phyloP scores from a whole-genome alignment of 2,329 filamentous ascomycete genomes.

The Helicocarpus griseus region DNA sequence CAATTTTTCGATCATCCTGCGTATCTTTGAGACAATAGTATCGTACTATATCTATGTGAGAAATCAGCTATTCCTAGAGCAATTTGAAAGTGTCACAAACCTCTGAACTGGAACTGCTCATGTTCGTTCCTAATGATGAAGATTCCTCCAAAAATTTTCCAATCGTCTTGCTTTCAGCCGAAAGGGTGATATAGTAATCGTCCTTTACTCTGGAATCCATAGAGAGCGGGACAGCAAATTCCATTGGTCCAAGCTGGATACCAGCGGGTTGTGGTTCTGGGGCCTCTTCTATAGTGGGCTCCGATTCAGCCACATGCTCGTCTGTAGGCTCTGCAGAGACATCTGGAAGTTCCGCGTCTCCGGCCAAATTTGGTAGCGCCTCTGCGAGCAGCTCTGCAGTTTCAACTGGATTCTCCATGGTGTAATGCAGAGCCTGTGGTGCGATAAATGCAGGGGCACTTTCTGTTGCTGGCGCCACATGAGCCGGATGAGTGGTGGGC shows the following conservation, averaged over 20 bases:
- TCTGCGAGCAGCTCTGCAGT: constrained; percentile 5
- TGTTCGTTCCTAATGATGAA: neutral
- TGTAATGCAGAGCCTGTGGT: constrained; percentile 19
- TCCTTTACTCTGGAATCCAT: constrained; percentile 37
- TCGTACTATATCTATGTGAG: constrained; percentile 19
- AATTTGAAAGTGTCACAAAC: neutral
- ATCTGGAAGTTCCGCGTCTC: constrained; percentile 1
- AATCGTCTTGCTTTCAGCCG: constrained; percentile 21
- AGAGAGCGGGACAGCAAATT: constrained; percentile 33
- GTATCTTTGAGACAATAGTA: constrained; percentile 22
- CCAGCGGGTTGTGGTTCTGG: constrained; percentile 18
- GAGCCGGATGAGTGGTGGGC: constrained; percentile 13
- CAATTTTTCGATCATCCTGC: constrained; percentile 26
- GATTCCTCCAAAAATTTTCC: constrained; percentile 18
- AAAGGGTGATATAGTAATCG: constrained; percentile 29
- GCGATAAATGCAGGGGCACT: constrained; percentile 19
- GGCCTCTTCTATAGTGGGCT: constrained; percentile 14
- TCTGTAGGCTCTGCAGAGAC: neutral
- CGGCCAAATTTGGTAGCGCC: neutral
- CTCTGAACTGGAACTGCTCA: neutral
- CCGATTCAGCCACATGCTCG: constrained; percentile 1
- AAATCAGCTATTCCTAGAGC: neutral
- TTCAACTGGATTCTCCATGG: constrained; percentile 7
- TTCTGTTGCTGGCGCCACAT: constrained; percentile 11
- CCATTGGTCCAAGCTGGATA: constrained; percentile 27